phyloP scores from a whole-genome alignment of 208 protist genomes.

The Trypanosomatidae sp. region DNA sequence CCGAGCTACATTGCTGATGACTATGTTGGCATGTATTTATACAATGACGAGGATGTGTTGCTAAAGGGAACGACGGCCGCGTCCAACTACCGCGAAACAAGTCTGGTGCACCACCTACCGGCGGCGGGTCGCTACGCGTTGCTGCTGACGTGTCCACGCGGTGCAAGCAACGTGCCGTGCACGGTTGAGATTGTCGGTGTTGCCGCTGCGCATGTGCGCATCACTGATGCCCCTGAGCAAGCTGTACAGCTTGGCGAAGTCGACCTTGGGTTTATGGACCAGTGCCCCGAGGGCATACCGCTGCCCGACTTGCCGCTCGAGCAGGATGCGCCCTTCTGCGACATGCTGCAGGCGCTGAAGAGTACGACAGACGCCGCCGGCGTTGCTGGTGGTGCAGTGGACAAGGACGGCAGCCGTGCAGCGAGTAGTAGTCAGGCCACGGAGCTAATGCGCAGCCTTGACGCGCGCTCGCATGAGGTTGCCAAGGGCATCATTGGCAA shows the following conservation, averaged over 20 bases:
- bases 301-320: conserved; percentile 37
- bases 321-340: conserved; percentile 28
- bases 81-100: conserved; percentile 45
- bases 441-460: conserved; percentile 22
- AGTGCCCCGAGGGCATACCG: conserved; percentile 46
- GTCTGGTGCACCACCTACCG: conserved; percentile 21
- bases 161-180: conserved; percentile 36
- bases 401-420: too few relatives aligned
- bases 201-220: conserved; percentile 44
- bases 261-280: conserved; percentile 54
- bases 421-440: too few relatives aligned
- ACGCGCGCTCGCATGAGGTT: conserved; percentile 23
- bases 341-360: conserved; percentile 27
- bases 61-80: conserved; percentile 20
- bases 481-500: conserved; percentile 19
- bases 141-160: conserved; percentile 36
- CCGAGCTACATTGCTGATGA: conserved; percentile 31
- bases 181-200: conserved; percentile 46
- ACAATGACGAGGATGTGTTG: conserved; percentile 22
- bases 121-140: conserved; percentile 70
- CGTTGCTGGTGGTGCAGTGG: too few relatives aligned
- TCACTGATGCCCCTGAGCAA: conserved; percentile 54
- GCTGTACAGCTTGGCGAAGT: conserved; percentile 41
- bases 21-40: conserved; percentile 40
- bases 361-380: too few relatives aligned